Percentiles rank a stretch among this genome's conserved stretches.
Evolutionary conservation across 768 basidiomycete genomes (phyloP).

Genomic region (Calvatia gigantea): DNA sequence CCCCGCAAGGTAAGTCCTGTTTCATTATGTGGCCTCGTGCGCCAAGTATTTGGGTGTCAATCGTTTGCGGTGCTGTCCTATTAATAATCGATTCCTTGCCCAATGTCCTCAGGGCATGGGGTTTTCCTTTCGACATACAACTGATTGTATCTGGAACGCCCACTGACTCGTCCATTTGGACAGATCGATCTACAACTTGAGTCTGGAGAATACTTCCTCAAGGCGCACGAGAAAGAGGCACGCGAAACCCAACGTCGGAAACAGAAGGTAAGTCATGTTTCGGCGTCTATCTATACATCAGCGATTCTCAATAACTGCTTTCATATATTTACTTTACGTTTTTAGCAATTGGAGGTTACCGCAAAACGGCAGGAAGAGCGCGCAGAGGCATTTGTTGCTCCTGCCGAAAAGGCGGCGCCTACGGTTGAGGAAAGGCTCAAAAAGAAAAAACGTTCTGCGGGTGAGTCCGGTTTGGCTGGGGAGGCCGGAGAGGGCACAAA

Average conservation of each 20-base stretch:
- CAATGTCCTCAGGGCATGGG: too few relatives aligned
- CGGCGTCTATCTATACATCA: background rate
- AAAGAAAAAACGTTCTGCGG: conserved; percentile 40
- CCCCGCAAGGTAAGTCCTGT: conserved; percentile 73
- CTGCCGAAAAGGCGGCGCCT: conserved; percentile 69
- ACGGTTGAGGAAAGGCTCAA: conserved; percentile 74
- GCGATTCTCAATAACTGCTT: background rate
- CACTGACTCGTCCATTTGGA: background rate
- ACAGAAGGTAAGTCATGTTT: conserved; percentile 58
- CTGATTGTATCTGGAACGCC: background rate
- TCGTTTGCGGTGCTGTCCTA: too few relatives aligned
- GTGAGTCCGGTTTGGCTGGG: conserved; percentile 38
- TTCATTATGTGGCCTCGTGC: background rate
- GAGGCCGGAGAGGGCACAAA: conserved; percentile 22
- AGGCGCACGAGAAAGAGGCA: conserved; percentile 79
- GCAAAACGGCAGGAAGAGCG: conserved; percentile 74
- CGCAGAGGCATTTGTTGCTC: conserved; percentile 85
- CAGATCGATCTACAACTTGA: conserved; percentile 93
- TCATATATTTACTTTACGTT: conserved; percentile 4
- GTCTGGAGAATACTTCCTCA: conserved; percentile 98
- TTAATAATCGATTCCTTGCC: too few relatives aligned
- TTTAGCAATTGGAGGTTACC: conserved; percentile 75
- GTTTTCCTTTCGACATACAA: background rate
- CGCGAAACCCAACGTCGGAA: conserved; percentile 67
- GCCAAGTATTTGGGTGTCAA: too few relatives aligned